These are phyloP conservation scores for Aspergillus niger DNA, from an alignment of 2,329 filamentous ascomycete genomes.

Conservation along the genomic window DNA sequence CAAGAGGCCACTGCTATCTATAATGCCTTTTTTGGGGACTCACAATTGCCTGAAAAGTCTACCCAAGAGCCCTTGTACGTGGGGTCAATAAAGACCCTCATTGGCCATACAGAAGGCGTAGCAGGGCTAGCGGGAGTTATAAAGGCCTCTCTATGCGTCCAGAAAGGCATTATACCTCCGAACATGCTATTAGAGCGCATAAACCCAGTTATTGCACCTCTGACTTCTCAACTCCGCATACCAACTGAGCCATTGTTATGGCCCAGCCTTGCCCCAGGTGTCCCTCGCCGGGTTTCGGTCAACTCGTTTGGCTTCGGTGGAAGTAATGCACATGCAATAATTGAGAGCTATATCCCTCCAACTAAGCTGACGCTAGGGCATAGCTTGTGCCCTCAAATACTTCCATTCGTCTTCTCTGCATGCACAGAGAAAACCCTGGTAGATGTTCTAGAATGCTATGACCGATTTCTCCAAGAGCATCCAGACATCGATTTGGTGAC, in stretches of 20 bases:
- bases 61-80: constrained; percentile 10
- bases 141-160: constrained; percentile 26
- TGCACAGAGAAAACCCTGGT: constrained; percentile 21
- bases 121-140: constrained; percentile 30
- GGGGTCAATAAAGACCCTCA: constrained; percentile 18
- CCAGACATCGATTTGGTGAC: background rate
- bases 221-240: constrained; percentile 21
- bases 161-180: constrained; percentile 26
- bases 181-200: constrained; percentile 29
- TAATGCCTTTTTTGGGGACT: constrained; percentile 21
- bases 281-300: constrained; percentile 39
- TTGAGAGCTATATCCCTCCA: constrained; percentile 31
- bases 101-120: constrained; percentile 17
- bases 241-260: constrained; percentile 23
- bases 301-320: constrained; percentile 45
- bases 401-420: constrained; percentile 28
- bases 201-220: constrained; percentile 22
- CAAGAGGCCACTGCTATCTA: constrained; percentile 31
- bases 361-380: background rate
- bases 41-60: constrained; percentile 7
- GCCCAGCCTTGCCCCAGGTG: constrained; percentile 26
- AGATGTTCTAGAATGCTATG: constrained; percentile 9
- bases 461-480: background rate
- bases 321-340: constrained; percentile 37
- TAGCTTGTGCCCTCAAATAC: background rate